Conservation (phyloP, 2,329 filamentous ascomycete genomes). For the Colletotrichum truncatum region DNA sequence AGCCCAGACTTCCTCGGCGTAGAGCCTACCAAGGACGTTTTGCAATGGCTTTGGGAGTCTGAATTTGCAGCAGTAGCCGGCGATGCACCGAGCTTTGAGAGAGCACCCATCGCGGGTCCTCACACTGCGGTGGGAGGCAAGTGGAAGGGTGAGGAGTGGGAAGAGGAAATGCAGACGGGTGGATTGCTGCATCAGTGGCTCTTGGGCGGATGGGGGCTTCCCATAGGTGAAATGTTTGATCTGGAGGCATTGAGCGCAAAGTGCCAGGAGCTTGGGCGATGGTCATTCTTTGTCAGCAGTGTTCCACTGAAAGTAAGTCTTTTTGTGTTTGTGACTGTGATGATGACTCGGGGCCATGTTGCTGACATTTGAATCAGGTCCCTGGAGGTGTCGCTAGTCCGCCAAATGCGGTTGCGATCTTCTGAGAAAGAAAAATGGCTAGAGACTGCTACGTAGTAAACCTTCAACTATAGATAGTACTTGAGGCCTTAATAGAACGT, state of each 20-base stretch:
- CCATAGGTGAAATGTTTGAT: slow-evolving; percentile 59
- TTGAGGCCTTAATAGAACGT: background rate
- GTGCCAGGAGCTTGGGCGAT: slow-evolving; percentile 43
- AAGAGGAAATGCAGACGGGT: slow-evolving; percentile 26
- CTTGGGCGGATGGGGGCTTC: slow-evolving; percentile 60
- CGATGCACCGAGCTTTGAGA: slow-evolving; percentile 53
- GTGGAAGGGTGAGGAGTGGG: slow-evolving; percentile 31
- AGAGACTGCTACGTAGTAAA: too few species aligned
- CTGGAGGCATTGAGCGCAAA: slow-evolving; percentile 47
- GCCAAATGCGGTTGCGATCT: slow-evolving; percentile 48
- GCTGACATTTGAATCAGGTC: slow-evolving; percentile 34
- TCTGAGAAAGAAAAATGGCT: too few species aligned
- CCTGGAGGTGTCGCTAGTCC: slow-evolving; percentile 48
- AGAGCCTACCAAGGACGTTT: slow-evolving; percentile 42
- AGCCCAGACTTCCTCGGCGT: slow-evolving; percentile 48
- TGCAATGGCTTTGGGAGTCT: slow-evolving; percentile 56
- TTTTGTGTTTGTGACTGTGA: background rate
- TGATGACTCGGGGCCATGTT: background rate
- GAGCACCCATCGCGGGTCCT: slow-evolving; percentile 45
- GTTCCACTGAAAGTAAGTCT: slow-evolving; percentile 43
- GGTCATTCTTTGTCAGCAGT: slow-evolving; percentile 51
- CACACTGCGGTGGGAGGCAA: slow-evolving; percentile 18
- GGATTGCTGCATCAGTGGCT: slow-evolving; percentile 48
- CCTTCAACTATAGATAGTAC: too few species aligned
- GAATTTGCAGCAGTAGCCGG: slow-evolving; percentile 55